Evolutionary conservation across 2,329 filamentous ascomycete genomes (phyloP), one percentile per base, ranked within the genome.

Genomic region (Fusarium penzigii): DNA sequence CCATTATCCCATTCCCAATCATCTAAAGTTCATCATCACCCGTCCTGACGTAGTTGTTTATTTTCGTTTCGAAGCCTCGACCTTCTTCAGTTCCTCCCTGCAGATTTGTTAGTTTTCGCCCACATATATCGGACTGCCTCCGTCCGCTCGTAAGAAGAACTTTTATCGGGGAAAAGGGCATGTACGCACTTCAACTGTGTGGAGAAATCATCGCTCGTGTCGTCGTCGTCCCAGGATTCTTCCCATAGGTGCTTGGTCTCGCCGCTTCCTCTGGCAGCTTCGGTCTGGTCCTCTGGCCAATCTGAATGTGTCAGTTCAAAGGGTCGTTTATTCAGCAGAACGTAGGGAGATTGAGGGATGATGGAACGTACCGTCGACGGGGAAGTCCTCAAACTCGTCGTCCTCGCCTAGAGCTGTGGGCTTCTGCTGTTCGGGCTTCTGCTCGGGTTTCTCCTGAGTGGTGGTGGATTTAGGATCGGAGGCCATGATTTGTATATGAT

Each of bases 221-320:
- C 94, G 71, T 97, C 93, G 68, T 99, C 94, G 70, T 99, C 94
- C 94, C 94, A 99, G 80, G 92, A 97, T 81, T 99, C 94, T 75
- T 99, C 94, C 94, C 94, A 99, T 49, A 99, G 79, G 77, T 97
- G 92, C 71, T 82, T 77, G 59, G 78, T 80, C 54, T 86, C 84
- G 67, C 86, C 87, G 64, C 78, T 84, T 55, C 80, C 85, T 66
- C 82, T 80, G 51, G 88, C 89, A 50, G 87, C 88, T 70, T 97
- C 91, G 56, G 90, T 90, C 69, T 96, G 92, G 69, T 96, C 91
- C 72, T 92, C 87, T 48, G 87, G 81, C 94, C 94, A 99, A 75
- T 97, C 94, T 96, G 65, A 2, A 29, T 8, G 3, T 8, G 42
- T 57, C 32, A 49, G 51, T 39, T 4, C 12, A n/a, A 29, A 25